Conservation (phyloP, 179 eudicot genomes). For the Dionaea muscipula region DNA sequence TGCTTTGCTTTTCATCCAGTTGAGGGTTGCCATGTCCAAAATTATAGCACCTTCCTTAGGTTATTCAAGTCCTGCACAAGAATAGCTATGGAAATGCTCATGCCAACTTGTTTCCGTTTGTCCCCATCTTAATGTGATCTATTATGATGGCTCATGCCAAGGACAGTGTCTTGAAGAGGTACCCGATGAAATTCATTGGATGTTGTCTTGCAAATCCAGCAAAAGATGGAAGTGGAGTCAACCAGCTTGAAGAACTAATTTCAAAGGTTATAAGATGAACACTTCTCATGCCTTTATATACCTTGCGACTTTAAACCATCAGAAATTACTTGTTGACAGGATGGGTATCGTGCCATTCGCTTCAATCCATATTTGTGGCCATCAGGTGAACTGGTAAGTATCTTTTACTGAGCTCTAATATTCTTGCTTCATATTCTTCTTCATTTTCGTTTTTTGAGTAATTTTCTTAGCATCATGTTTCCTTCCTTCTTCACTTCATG, state of each 20-base stretch:
- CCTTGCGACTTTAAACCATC: not conserved
- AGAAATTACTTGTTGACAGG: constrained; percentile 29
- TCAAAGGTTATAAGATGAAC: constrained; percentile 33
- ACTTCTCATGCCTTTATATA: not conserved
- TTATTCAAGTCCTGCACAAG: too few species aligned
- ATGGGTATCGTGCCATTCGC: constrained; percentile 92
- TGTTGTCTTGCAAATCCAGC: constrained; percentile 95
- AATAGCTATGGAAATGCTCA: too few species aligned
- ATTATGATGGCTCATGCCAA: not conserved
- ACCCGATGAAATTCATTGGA: constrained; percentile 72
- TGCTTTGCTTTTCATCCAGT: too few species aligned
- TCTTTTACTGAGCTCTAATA: not conserved
- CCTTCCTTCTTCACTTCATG: not conserved
- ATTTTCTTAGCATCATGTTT: too few species aligned
- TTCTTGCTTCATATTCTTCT: not conserved
- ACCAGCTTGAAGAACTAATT: constrained; percentile 60
- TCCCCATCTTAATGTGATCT: too few species aligned
- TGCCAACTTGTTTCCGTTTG: too few species aligned
- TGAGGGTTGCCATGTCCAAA: too few species aligned
- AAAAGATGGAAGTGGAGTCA: constrained; percentile 65
- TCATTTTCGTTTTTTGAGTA: not conserved
- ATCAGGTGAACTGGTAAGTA: constrained; percentile 53
- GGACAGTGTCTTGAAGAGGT: constrained; percentile 55
- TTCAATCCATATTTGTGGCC: constrained; percentile 94
- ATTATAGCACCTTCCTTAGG: too few species aligned